Base-by-base conservation (phyloP, 768 basidiomycete genomes). In the Lactarius indigo region DNA sequence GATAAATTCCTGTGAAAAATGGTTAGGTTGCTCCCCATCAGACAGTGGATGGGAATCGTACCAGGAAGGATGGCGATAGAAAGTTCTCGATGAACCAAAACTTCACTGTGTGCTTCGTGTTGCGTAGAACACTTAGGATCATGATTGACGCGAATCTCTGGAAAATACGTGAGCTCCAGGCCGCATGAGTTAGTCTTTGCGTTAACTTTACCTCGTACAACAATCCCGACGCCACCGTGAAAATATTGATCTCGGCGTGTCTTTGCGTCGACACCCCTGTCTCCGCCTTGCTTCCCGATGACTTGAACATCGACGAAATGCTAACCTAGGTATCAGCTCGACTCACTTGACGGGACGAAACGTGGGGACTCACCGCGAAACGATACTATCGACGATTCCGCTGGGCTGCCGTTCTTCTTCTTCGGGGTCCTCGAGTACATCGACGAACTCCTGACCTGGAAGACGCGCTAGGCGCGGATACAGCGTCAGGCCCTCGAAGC, bases 51-150 rank as follows among this genome's bases (percentile, higher is more conserved):
- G 28, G 37, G 39, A 57, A 4, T 9, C 86, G 72, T 71, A 93
- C 94, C 65, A 98, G 78, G 85, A 99, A 99, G 0, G 95, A 91
- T 0, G 96, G 97, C 0, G 96, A 98, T 17, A 98, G 83, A 84
- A 99, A 99, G 79, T 99, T 98, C 75, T 97, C 92, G 69, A 99
- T 98, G 78, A 98, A 98, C 97, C 97, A 98, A 79, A 98, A 99
- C 76, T 99, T 99, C 76, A 99, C 96, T 31, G 87, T 90, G 73
- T 90, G 91, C 23, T 94, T 88, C 20, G 97, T 98, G 74, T 98
- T 96, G 47, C 89, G 88, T 69, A 98, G 81, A 37, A 99, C 97
- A 71, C 94, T 96, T 41, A 98, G 82, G 64, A 98, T 93, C 97
- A 98, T 99, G 79, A 99, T 98, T 10, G 93, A 94, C 0, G 89